Base-by-base conservation (phyloP, 495 filamentous ascomycete genomes). In the Thermothielavioides terrestris region DNA sequence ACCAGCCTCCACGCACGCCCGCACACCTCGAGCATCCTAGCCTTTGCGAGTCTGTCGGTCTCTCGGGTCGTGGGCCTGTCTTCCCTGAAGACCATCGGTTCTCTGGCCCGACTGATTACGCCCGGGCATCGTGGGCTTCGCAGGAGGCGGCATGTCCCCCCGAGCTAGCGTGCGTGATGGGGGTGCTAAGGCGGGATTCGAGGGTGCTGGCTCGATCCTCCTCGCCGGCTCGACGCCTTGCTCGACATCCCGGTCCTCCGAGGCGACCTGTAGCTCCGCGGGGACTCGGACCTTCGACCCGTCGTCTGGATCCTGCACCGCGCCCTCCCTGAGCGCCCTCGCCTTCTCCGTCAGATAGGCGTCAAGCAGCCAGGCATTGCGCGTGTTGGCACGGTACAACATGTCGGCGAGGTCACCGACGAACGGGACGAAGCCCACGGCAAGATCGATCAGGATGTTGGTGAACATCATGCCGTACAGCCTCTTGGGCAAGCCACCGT, bases 391-490 rank as follows among this genome's bases (percentile, higher is more conserved):
- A 30, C 75, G 64, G 51, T 71, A 73, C 9, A 72, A 17, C 2
- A 70, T 65, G 61, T 97, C 92, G 30, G 77, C 77, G 21, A 97
- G 21, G 57, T 96, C 92, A 17, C 92, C 92, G 6, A 95, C 45
- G 54, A 96, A 78, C 1, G 92, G 92, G 17, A 95, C 70, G 7
- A 98, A 69, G 12, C 92, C 92, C 35, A 95, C 73, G 44, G 79
- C 57, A 53, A 94, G 86, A 64, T 96, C 92, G 23, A 90, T 42
- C 3, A 80, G 40, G 37, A 96, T 75, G 64, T 94, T 87, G 49
- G 86, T 63, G 44, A 86, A 48, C 91, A 97, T 95, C 57, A 70
- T 68, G n/a, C 61, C 63, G 34, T 66, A 69, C 28, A 89, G 59
- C 1, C 51, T 48, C 15, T 58, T 38, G 4, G 81, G 83, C 23